These are phyloP conservation scores for Aspergillus sp. DNA, from an alignment of 2,329 filamentous ascomycete genomes.

Conservation along the genomic window DNA sequence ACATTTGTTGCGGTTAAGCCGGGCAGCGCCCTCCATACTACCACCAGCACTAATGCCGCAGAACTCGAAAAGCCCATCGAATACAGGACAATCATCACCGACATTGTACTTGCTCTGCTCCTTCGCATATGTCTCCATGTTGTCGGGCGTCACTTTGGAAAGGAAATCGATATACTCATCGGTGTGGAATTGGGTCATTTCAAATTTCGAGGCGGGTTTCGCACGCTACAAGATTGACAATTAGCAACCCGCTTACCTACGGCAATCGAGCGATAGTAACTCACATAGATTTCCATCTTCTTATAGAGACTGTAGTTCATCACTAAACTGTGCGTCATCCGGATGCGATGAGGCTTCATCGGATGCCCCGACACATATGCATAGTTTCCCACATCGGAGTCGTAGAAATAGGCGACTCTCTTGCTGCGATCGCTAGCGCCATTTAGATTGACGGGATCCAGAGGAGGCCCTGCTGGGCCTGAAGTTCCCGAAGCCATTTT, in stretches of 20 bases:
- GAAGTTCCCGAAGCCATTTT: slow-evolving; percentile 48
- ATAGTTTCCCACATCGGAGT: slow-evolving; percentile 97
- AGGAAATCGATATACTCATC: slow-evolving; percentile 73
- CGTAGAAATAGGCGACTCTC: slow-evolving; percentile 97
- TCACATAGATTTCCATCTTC: slow-evolving; percentile 70
- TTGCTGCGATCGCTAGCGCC: slow-evolving; percentile 60
- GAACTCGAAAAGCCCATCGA: slow-evolving; percentile 70
- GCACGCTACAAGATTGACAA: slow-evolving; percentile 58
- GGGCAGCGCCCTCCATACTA: slow-evolving; percentile 69
- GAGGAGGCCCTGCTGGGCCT: slow-evolving; percentile 41
- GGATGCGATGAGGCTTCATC: slow-evolving; percentile 68
- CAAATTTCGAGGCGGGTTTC: slow-evolving; percentile 71
- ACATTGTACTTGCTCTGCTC: slow-evolving; percentile 82
- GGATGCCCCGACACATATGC: slow-evolving; percentile 79
- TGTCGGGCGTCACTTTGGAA: slow-evolving; percentile 91
- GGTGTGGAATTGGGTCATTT: slow-evolving; percentile 73
- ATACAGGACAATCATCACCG: slow-evolving; percentile 64
- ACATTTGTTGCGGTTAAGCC: slow-evolving; percentile 66
- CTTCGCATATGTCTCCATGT: slow-evolving; percentile 90
- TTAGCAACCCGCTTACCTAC: slow-evolving; percentile 15
- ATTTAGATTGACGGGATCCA: slow-evolving; percentile 54
- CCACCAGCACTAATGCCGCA: slow-evolving; percentile 69
- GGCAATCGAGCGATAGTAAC: slow-evolving; percentile 22
- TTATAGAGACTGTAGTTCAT: slow-evolving; percentile 75
- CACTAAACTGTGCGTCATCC: slow-evolving; percentile 65